Conservation (phyloP, 192 early-diverging fungal species). For the Rhizoclosmatium sp. region DNA sequence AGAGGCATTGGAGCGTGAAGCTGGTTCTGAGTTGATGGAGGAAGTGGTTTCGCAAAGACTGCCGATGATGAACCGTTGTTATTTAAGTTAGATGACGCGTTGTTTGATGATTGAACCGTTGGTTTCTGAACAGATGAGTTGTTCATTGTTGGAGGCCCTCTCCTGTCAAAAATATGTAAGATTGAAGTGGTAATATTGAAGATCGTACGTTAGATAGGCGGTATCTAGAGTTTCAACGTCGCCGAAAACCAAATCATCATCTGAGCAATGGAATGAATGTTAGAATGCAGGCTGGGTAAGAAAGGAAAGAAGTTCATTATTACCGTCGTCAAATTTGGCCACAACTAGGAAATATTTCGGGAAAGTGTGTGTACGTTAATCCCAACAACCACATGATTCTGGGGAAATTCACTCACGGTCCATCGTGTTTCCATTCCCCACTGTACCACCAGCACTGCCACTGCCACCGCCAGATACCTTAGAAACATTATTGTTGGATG, state of each 20-base stretch:
- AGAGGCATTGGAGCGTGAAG: too few species aligned
- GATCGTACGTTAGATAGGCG: constrained; percentile 10
- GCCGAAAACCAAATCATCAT: neutral
- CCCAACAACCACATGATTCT: neutral
- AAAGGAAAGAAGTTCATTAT: neutral
- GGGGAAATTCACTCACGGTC: neutral
- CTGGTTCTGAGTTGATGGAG: too few species aligned
- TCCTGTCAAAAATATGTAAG: too few species aligned
- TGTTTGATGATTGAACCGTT: too few species aligned
- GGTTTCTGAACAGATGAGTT: too few species aligned
- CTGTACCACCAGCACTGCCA: too few species aligned
- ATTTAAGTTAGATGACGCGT: too few species aligned
- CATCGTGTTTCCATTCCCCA: neutral
- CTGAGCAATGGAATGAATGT: neutral
- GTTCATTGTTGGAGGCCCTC: too few species aligned
- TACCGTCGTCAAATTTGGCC: neutral
- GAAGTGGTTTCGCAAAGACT: too few species aligned
- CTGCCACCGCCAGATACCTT: neutral
- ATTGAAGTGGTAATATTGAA: neutral
- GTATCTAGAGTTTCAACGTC: constrained; percentile 6
- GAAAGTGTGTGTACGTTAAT: neutral
- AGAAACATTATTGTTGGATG: neutral
- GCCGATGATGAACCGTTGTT: too few species aligned
- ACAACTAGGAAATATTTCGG: neutral
- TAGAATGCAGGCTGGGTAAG: neutral